phyloP scores from a whole-genome alignment of 2,329 filamentous ascomycete genomes.

The Hypomyces rosellus region DNA sequence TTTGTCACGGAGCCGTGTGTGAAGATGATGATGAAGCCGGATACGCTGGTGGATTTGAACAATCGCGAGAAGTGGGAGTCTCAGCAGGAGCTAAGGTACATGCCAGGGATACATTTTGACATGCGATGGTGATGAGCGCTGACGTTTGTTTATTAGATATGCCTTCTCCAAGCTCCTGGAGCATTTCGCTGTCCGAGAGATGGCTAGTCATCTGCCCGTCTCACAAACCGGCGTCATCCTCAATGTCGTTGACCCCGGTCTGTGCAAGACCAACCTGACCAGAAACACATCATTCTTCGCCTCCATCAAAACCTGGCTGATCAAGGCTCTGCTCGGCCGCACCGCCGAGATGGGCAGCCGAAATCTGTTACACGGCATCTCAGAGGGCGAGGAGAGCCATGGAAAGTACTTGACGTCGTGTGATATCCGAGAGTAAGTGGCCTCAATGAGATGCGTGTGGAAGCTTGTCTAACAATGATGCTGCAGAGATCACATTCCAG shows the following conservation, averaged over 20 bases:
- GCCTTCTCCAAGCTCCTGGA: conserved; percentile 23
- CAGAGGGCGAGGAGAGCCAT: conserved; percentile 21
- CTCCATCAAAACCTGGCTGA: neutral
- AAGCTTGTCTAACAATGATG: neutral
- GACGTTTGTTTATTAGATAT: conserved; percentile 12
- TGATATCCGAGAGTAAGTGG: conserved; percentile 22
- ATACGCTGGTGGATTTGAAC: conserved; percentile 1
- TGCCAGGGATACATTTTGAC: too few relatives aligned
- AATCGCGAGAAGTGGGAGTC: conserved; percentile 4
- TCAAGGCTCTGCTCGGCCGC: conserved; percentile 10
- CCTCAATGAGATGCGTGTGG: neutral
- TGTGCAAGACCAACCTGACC: conserved; percentile 20
- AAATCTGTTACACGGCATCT: conserved; percentile 20
- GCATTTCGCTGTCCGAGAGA: conserved; percentile 19
- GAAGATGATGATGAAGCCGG: conserved; percentile 1
- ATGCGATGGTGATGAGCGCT: too few relatives aligned
- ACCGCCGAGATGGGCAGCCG: conserved; percentile 24
- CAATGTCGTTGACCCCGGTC: conserved; percentile 24
- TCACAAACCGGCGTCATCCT: conserved; percentile 24
- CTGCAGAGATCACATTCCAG: conserved; percentile 6
- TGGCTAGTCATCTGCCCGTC: conserved; percentile 21
- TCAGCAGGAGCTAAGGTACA: neutral
- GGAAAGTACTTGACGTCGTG: conserved; percentile 21
- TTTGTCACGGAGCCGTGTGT: neutral
- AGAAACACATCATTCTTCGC: neutral